These are phyloP conservation scores for Lunularia cruciata DNA, from an alignment of 225 moss, liverwort and hornwort genomes.

Conservation along the genomic window DNA sequence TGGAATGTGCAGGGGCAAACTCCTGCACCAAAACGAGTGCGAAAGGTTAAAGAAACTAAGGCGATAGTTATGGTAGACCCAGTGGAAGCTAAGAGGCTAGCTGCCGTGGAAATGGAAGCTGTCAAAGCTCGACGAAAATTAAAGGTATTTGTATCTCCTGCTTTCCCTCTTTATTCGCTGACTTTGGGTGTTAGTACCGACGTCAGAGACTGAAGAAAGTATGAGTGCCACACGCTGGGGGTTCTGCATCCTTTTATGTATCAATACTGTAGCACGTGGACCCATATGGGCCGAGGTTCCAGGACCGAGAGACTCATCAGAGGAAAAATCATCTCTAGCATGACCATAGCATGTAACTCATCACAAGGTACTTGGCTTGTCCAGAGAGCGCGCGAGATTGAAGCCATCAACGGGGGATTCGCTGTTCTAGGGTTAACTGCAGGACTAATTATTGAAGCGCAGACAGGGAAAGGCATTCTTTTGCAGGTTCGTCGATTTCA, in stretches of 20 bases:
- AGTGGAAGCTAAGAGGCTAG: slow-evolving; percentile 91
- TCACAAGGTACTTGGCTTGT: background rate
- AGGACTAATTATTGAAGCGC: slow-evolving; percentile 78
- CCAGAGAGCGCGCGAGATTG: slow-evolving; percentile 70
- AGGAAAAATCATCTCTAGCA: no score
- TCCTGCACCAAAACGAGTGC: background rate
- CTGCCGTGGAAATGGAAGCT: slow-evolving; percentile 76
- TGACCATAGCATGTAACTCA: no score
- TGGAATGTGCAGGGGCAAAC: slow-evolving; percentile 15
- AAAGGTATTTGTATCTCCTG: slow-evolving; percentile 40
- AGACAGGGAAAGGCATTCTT: slow-evolving; percentile 83
- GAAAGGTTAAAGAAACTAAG: slow-evolving; percentile 44
- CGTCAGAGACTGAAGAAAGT: no score
- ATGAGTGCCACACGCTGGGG: no score
- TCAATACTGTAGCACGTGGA: no score
- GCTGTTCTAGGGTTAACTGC: slow-evolving; percentile 84
- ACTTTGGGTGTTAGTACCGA: no score
- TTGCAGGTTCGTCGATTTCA: slow-evolving; percentile 52
- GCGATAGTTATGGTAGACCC: slow-evolving; percentile 82
- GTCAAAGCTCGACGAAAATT: slow-evolving; percentile 59
- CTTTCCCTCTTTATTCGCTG: no score
- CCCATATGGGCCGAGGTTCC: no score
- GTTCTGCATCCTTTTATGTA: no score
- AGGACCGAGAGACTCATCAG: no score
- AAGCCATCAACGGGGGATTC: slow-evolving; percentile 95